phyloP scores from a whole-genome alignment of 2,329 filamentous ascomycete genomes.

The Bipolaris zeicola region DNA sequence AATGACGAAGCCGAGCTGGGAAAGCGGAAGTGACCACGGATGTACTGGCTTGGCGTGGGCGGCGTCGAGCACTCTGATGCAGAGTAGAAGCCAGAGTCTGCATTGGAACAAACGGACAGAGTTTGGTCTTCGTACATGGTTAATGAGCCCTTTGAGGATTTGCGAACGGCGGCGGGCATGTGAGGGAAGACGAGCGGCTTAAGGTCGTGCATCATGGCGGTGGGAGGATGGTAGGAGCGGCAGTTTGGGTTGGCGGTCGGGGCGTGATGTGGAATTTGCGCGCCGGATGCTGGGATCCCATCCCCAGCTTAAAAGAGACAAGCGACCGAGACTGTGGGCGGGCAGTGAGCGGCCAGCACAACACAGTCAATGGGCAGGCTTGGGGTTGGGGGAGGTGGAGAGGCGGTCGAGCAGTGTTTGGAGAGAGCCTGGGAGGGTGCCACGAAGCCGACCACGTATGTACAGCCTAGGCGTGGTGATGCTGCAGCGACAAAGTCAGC shows the following conservation, averaged over 20 bases:
- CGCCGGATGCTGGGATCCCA: constrained; percentile 43
- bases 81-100: constrained; percentile 52
- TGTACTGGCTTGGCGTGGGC: constrained; percentile 71
- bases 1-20: constrained; percentile 81
- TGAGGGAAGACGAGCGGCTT: constrained; percentile 48
- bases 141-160: constrained; percentile 42
- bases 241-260: constrained; percentile 21
- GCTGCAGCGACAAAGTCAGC: constrained; percentile 32
- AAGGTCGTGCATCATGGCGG: constrained; percentile 46
- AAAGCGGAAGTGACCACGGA: constrained; percentile 66
- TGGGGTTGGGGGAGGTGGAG: constrained; percentile 27
- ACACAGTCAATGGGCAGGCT: constrained; percentile 23
- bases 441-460: constrained; percentile 50
- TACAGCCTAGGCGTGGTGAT: constrained; percentile 36
- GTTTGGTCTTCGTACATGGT: constrained; percentile 42
- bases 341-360: constrained; percentile 23
- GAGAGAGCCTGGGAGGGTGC: constrained; percentile 38
- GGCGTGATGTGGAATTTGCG: constrained; percentile 37
- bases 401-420: constrained; percentile 42
- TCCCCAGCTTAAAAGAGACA: constrained; percentile 41
- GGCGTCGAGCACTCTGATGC: constrained; percentile 72
- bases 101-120: constrained; percentile 41
- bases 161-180: constrained; percentile 47
- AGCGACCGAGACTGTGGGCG: constrained; percentile 10
- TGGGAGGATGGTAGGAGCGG: not conserved